Conservation (phyloP, 108 stramenopile species). For the Stephanodiscus minutulus region DNA sequence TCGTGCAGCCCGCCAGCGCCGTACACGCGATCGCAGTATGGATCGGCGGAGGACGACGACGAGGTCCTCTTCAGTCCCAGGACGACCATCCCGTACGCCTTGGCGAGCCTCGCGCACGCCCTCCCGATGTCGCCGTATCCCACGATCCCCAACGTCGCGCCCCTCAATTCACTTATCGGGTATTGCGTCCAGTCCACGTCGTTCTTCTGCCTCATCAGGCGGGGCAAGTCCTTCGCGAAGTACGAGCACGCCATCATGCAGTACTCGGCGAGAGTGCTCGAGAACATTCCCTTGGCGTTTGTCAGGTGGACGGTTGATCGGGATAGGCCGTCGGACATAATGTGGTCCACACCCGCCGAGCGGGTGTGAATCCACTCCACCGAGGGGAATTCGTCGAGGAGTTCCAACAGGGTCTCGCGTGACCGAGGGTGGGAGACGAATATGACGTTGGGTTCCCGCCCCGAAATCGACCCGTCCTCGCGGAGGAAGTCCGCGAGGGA, state of each 20-base stretch:
- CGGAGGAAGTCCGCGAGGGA: conserved; percentile 65
- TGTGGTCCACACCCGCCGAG: conserved; percentile 81
- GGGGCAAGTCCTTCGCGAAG: conserved; percentile 93
- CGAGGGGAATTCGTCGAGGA: conserved; percentile 55
- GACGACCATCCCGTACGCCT: conserved; percentile 85
- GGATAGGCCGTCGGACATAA: conserved; percentile 54
- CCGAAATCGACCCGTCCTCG: conserved; percentile 27
- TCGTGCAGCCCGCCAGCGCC: conserved; percentile 52
- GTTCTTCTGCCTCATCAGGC: conserved; percentile 74
- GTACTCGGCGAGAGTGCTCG: conserved; percentile 89
- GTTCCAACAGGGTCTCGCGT: conserved; percentile 55
- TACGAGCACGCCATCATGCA: conserved; percentile 84
- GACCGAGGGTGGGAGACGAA: conserved; percentile 72
- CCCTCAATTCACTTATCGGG: conserved; percentile 68
- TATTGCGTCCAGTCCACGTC: conserved; percentile 73
- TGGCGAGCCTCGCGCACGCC: conserved; percentile 76
- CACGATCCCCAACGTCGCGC: conserved; percentile 83
- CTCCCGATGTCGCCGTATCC: conserved; percentile 93
- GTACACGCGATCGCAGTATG: conserved; percentile 64
- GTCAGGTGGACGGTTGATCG: conserved; percentile 61
- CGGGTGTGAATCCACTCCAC: conserved; percentile 85
- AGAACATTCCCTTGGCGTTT: conserved; percentile 91
- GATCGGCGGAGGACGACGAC: conserved; percentile 40
- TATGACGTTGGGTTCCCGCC: conserved; percentile 67
- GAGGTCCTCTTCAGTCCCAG: conserved; percentile 73